Conservation (phyloP, 176 grass and related monocot genomes). For the Rhynchospora pubera region DNA sequence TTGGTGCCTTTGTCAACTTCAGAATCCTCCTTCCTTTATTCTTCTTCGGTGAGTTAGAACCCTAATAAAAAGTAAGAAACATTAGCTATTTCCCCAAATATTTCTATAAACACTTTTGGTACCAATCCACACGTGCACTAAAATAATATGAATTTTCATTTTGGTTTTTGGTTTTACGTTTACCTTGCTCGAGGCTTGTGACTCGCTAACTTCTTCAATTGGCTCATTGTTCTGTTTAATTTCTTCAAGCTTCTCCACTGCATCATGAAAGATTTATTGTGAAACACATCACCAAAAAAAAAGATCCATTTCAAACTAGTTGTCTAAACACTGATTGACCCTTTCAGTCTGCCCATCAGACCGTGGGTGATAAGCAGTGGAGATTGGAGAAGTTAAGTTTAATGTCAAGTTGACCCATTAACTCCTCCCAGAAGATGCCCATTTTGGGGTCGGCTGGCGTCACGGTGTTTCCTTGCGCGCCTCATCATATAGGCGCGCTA, state of each 20-base stretch:
- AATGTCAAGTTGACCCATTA: too few species aligned
- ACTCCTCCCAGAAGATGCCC: too few species aligned
- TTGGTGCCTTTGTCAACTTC: slow-evolving; percentile 12
- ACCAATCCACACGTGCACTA: background rate
- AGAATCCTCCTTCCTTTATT: background rate
- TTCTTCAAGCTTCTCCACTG: background rate
- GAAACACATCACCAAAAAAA: too few species aligned
- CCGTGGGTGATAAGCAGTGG: too few species aligned
- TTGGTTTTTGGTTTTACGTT: background rate
- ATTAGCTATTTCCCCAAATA: background rate
- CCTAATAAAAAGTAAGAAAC: background rate
- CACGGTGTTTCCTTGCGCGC: too few species aligned
- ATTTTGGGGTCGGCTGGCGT: too few species aligned
- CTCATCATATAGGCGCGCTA: too few species aligned
- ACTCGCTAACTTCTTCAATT: slow-evolving; percentile 12
- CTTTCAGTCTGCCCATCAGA: too few species aligned
- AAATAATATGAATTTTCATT: background rate
- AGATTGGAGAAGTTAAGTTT: too few species aligned
- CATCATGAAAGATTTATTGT: background rate
- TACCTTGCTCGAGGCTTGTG: background rate
- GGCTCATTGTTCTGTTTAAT: slow-evolving; percentile 1
- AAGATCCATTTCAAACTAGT: too few species aligned
- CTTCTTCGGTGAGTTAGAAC: background rate
- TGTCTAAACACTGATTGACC: too few species aligned
- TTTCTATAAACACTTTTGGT: background rate